Evolutionary conservation across 371 early-diverging fungal genomes (phyloP), one percentile per base, ranked within the genome.

Genomic region (Mucor saturninus): DNA sequence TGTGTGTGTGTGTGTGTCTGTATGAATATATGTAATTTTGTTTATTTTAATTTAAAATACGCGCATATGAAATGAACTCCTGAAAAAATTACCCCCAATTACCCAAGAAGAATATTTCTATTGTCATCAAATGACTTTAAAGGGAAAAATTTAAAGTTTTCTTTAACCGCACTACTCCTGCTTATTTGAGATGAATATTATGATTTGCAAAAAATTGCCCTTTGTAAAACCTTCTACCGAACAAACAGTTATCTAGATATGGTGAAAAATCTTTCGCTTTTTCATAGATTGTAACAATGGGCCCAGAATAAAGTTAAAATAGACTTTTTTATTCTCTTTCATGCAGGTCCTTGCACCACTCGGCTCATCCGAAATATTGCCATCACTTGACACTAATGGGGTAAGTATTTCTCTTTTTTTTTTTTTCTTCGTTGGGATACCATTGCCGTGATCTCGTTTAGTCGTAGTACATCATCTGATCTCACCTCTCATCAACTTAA

Each of bases 291-390:
- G 35, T 35, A 21, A 35, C 35, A 35, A 35, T 35, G 35, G 35
- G 35, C 35, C 35, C 35, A 35, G 35, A 42, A 42, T 4, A 45
- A 46, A 21, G 21, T 15, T 46, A 46, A 46, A 46, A 46, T 46
- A 46, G 21, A 21, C 46, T 46, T 46, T 42, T 42, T n/a, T n/a
- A 13, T 43, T 43, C 14, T 43, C 15, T 46, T 46, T 5, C n/a
- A 7, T 46, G 46, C 46, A 21, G 46, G 46, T 46, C 46, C 46
- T 46, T 21, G 46, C 46, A 46, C 46, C 21, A 46, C 46, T 46
- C 21, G 35, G 35, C 35, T 35, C 35, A 35, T 8, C 35, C 35
- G 35, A 35, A 35, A 35, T 43, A 1, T 43, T 5, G 13, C 43
- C 5, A 46, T 46, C 46, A 46, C 26, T 46, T 46, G 46, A 46